These are phyloP conservation scores for Discostella stelligeroides DNA, from an alignment of 108 stramenopile species.

Conservation along the genomic window DNA sequence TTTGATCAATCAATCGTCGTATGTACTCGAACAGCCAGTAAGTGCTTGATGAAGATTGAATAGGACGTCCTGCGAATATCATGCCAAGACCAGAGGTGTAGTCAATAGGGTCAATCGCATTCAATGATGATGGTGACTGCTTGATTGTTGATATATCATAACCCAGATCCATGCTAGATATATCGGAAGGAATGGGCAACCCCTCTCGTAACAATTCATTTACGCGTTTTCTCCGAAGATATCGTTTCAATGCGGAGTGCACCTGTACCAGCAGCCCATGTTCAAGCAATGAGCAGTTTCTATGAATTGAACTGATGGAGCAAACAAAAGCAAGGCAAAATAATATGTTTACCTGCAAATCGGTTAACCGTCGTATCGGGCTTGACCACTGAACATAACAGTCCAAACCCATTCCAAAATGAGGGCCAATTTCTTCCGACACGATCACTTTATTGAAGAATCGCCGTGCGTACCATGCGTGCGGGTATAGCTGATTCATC, in stretches of 20 bases:
- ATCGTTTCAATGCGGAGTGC: slow-evolving; percentile 76
- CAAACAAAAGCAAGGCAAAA: not conserved
- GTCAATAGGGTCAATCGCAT: slow-evolving; percentile 60
- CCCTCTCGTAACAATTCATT: slow-evolving; percentile 53
- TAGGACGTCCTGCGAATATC: slow-evolving; percentile 52
- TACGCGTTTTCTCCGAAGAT: slow-evolving; percentile 63
- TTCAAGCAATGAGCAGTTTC: too few species aligned
- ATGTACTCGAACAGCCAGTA: slow-evolving; percentile 86
- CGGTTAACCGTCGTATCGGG: slow-evolving; percentile 73
- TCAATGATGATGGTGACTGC: slow-evolving; percentile 4
- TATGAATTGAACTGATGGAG: too few species aligned
- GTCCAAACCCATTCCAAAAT: slow-evolving; percentile 77
- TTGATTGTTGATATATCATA: slow-evolving; percentile 34
- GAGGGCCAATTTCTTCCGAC: slow-evolving; percentile 50
- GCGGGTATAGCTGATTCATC: slow-evolving; percentile 67
- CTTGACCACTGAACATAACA: slow-evolving; percentile 85
- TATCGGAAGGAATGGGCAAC: slow-evolving; percentile 44
- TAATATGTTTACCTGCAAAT: slow-evolving; percentile 39
- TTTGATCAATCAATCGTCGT: slow-evolving; percentile 37
- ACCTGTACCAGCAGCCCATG: slow-evolving; percentile 28
- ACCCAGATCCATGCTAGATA: slow-evolving; percentile 57
- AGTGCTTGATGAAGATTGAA: slow-evolving; percentile 64
- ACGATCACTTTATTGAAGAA: slow-evolving; percentile 70
- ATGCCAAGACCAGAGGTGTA: slow-evolving; percentile 57
- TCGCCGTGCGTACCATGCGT: slow-evolving; percentile 79